Conservation (phyloP, 106 monocot species). For the Vanilla planifolia region DNA sequence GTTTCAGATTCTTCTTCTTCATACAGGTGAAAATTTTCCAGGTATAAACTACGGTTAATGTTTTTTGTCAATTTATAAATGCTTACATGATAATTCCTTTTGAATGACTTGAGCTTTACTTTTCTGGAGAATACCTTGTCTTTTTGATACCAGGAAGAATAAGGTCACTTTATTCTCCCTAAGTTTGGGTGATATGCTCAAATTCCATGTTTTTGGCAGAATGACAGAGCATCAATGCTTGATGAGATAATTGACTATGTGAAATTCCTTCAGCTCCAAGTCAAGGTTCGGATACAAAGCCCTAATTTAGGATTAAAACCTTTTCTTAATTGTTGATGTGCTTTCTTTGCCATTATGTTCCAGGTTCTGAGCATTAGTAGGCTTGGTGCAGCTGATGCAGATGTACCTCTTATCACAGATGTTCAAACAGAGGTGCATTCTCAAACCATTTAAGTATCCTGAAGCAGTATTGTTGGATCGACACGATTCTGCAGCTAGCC, state of each 20-base stretch:
- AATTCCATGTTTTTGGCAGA: conserved; percentile 31
- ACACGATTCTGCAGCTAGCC: too few species aligned
- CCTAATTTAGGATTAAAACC: not conserved
- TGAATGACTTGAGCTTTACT: too few species aligned
- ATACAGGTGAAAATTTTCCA: too few species aligned
- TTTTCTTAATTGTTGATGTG: not conserved
- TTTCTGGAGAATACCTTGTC: too few species aligned
- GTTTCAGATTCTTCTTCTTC: too few species aligned
- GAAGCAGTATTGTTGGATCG: too few species aligned
- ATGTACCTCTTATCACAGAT: conserved; percentile 53
- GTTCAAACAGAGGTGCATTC: conserved; percentile 45
- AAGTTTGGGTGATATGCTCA: not conserved
- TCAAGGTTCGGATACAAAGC: conserved; percentile 47
- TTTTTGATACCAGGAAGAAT: not conserved
- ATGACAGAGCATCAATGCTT: conserved; percentile 89
- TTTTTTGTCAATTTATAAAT: too few species aligned
- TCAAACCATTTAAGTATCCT: not conserved
- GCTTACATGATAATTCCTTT: too few species aligned
- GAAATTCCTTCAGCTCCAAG: conserved; percentile 89
- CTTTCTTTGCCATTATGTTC: conserved; percentile 9
- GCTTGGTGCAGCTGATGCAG: conserved; percentile 63
- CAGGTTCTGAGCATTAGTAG: conserved; percentile 91
- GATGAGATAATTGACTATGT: conserved; percentile 94
- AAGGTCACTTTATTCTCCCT: not conserved
- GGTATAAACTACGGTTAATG: too few species aligned